These are phyloP conservation scores for Lactarius trivialis DNA, from an alignment of 768 basidiomycete genomes.

Conservation along the genomic window DNA sequence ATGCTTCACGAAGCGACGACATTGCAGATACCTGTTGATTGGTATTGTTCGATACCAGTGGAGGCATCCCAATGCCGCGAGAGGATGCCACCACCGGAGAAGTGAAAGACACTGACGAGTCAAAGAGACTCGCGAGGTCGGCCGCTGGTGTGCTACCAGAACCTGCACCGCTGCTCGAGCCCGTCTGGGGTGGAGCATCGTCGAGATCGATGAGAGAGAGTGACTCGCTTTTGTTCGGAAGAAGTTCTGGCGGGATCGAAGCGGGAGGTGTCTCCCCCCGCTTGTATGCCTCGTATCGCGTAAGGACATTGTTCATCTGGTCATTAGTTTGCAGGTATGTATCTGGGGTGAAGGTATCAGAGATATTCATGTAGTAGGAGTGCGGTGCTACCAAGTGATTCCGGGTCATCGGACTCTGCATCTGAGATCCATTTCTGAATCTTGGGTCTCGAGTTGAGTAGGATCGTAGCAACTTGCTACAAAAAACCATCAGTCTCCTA, in stretches of 20 bases:
- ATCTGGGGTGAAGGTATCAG: slow-evolving; percentile 41
- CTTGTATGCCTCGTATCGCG: slow-evolving; percentile 90
- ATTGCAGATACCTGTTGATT: slow-evolving; percentile 3
- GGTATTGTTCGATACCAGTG: background rate
- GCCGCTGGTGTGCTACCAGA: slow-evolving; percentile 32
- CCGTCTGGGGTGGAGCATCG: slow-evolving; percentile 34
- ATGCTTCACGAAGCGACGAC: slow-evolving; percentile 7
- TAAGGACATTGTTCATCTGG: slow-evolving; percentile 88
- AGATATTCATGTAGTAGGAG: slow-evolving; percentile 6
- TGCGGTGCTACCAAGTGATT: slow-evolving; percentile 62
- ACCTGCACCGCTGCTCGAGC: slow-evolving; percentile 23
- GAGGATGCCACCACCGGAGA: background rate
- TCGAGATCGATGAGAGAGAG: slow-evolving; percentile 75
- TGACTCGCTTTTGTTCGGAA: slow-evolving; percentile 30
- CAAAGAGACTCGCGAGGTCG: slow-evolving; percentile 63
- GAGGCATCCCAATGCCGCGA: slow-evolving; percentile 2
- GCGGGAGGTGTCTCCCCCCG: slow-evolving; percentile 76
- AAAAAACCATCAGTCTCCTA: slow-evolving; percentile 4
- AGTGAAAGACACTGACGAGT: slow-evolving; percentile 24
- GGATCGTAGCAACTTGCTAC: slow-evolving; percentile 85
- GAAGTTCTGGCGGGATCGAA: slow-evolving; percentile 55
- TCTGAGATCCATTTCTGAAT: slow-evolving; percentile 98
- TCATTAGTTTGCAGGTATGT: slow-evolving; percentile 96
- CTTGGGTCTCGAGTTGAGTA: slow-evolving; percentile 80
- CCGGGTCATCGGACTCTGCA: slow-evolving; percentile 82